These are phyloP conservation scores for Lepidium sativum DNA, from an alignment of 345 rosid genomes.

Conservation along the genomic window DNA sequence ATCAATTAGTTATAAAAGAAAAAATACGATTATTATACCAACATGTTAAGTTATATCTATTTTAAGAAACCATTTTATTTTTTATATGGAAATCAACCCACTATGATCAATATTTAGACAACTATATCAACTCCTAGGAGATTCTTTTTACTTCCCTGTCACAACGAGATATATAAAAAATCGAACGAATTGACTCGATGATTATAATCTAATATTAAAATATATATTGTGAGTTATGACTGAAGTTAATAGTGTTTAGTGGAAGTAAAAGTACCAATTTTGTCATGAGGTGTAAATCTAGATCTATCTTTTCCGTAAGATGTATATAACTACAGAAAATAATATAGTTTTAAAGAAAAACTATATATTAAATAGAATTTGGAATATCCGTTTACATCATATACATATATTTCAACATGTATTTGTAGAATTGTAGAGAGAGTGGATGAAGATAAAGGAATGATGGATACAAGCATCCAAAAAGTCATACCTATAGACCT, in stretches of 20 bases:
- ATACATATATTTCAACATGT: constrained; percentile 10
- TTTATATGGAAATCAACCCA: background rate
- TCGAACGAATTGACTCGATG: background rate
- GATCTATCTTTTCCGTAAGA: constrained; percentile 16
- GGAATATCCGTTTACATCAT: constrained; percentile 22
- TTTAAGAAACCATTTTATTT: background rate
- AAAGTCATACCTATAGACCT: constrained; percentile 28
- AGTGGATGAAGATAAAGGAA: constrained; percentile 13
- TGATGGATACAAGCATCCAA: constrained; percentile 32
- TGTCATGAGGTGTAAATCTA: constrained; percentile 23
- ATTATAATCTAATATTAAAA: background rate
- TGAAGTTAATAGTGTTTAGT: constrained; percentile 6
- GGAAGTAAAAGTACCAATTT: constrained; percentile 14
- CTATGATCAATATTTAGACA: background rate
- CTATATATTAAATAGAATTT: constrained; percentile 21
- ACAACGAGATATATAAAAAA: background rate
- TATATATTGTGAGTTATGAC: constrained; percentile 2
- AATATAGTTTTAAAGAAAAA: constrained; percentile 4
- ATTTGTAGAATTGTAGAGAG: constrained; percentile 11
- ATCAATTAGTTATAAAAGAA: too few relatives aligned
- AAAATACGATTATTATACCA: background rate
- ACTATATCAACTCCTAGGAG: background rate
- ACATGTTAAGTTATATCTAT: background rate
- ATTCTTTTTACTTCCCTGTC: constrained; percentile 13
- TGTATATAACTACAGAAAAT: constrained; percentile 1